These are phyloP conservation scores for Alternaria longipes DNA, from an alignment of 2,329 filamentous ascomycete genomes.

Conservation along the genomic window DNA sequence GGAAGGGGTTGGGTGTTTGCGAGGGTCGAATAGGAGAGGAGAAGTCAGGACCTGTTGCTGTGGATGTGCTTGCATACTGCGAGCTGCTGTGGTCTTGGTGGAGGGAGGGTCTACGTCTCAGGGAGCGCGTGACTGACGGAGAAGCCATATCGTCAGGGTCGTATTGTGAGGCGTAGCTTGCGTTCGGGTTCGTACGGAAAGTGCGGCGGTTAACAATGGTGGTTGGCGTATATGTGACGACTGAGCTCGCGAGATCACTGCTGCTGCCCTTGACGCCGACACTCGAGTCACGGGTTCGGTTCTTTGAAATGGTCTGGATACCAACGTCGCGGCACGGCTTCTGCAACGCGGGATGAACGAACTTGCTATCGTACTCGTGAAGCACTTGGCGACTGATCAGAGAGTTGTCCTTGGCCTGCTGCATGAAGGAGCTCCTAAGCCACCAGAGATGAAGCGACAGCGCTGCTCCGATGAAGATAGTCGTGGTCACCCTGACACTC, in stretches of 20 bases:
- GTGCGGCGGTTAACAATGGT: slow-evolving; percentile 73
- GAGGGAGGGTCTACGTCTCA: slow-evolving; percentile 38
- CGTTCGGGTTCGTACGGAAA: slow-evolving; percentile 85
- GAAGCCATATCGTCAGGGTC: slow-evolving; percentile 67
- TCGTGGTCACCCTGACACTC: slow-evolving; percentile 85
- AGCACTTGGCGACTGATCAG: slow-evolving; percentile 92
- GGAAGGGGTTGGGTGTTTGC: slow-evolving; percentile 58
- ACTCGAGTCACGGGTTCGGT: slow-evolving; percentile 46
- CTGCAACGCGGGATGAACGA: slow-evolving; percentile 88
- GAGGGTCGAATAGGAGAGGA: slow-evolving; percentile 59
- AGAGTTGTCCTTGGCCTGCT: slow-evolving; percentile 83
- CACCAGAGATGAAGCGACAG: slow-evolving; percentile 80
- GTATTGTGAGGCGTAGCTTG: slow-evolving; percentile 77
- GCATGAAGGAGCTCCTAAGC: slow-evolving; percentile 77
- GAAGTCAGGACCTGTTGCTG: slow-evolving; percentile 47
- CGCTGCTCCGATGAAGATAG: slow-evolving; percentile 77
- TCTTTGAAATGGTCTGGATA: slow-evolving; percentile 71
- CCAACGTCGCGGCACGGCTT: slow-evolving; percentile 79
- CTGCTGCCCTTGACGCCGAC: slow-evolving; percentile 52
- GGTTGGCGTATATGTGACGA: slow-evolving; percentile 70
- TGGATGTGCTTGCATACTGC: slow-evolving; percentile 51
- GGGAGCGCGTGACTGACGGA: slow-evolving; percentile 26
- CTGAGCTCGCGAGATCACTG: slow-evolving; percentile 57
- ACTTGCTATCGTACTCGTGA: slow-evolving; percentile 96
- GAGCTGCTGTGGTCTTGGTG: slow-evolving; percentile 36